Base-by-base conservation (phyloP, 1,139 yeast species). In the Magnusiomyces sp. region DNA sequence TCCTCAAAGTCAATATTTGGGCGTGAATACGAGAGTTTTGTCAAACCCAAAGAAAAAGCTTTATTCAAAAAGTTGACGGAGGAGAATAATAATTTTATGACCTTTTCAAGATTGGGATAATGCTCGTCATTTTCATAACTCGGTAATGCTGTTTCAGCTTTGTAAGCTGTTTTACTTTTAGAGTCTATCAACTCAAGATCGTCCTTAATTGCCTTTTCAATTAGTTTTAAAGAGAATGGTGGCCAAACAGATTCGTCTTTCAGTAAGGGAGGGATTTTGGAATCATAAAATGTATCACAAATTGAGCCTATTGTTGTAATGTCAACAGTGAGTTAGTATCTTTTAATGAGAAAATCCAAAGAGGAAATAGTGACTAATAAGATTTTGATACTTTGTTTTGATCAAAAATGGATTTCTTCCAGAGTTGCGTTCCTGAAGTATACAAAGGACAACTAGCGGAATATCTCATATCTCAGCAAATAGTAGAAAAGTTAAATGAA, bases 201-300 rank as follows among this genome's bases (percentile, higher is more conserved):
- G 14, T 33, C 32, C 20, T 40, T 42, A 5, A 44, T 40, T 32
- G 48, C 50, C n/a, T 27, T 39, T 31, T 40, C 38, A 10, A 42
- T 42, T 19, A 31, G 47, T 46, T 33, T 47, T n/a, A 51, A 29
- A 1, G 52, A 47, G 16, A 53, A 32, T 10, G 48, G 52, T 23
- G 17, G 44, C 33, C 45, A 44, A 14, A 46, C 31, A 33, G 33
- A 41, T 33, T 38, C 43, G 14, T 27, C 39, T 3, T 44, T 34
- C 10, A 34, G 34, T n/a, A n/a, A n/a, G n/a, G n/a, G n/a, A 7
- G 38, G 40, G 9, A 7, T 17, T 5, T 9, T 9, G 13, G 46
- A 51, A 57, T 53, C 72, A 52, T 44, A 72, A 56, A 56, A 54
- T 2, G 62, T 59, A 14, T 58, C 61, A 43, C 66, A 62, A 16